A percentile compares a stretch with the other conserved stretches of the same genome.
Evolutionary conservation across 306 rosid genomes (phyloP).

Genomic region (Quillaja saponaria): DNA sequence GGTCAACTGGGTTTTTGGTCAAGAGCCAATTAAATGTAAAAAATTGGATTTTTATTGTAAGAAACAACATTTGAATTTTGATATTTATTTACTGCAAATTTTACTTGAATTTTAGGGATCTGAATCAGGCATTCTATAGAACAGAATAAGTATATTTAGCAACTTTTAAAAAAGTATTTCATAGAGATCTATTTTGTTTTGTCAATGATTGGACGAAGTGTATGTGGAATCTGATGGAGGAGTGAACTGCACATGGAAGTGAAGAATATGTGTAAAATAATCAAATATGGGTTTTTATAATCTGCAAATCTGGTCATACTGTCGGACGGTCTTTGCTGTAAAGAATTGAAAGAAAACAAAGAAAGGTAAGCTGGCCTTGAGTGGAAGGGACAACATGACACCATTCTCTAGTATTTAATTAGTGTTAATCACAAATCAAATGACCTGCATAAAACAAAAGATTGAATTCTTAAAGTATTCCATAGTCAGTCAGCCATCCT

Average conservation of each 20-base stretch:
- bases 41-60: neutral
- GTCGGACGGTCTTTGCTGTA: conserved; percentile 48
- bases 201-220: conserved; percentile 39
- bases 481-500: conserved; percentile 22
- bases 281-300: conserved; percentile 17
- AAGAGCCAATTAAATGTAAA: conserved; percentile 10
- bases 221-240: conserved; percentile 50
- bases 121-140: conserved; percentile 21
- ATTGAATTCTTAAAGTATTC: conserved; percentile 31
- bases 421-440: conserved; percentile 30
- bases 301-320: conserved; percentile 51
- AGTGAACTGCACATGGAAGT: conserved; percentile 73
- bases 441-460: conserved; percentile 21
- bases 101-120: conserved; percentile 28
- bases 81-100: neutral
- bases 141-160: conserved; percentile 29
- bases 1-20: conserved; percentile 20
- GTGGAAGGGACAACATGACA: conserved; percentile 56
- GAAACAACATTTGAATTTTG: neutral
- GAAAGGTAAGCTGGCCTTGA: conserved; percentile 51
- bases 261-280: conserved; percentile 40
- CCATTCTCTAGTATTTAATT: conserved; percentile 38
- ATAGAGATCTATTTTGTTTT: conserved; percentile 36
- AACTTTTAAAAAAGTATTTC: conserved; percentile 18
- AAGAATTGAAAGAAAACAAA: conserved; percentile 42